These are phyloP conservation scores for Trichosanthes cucumerina DNA, from an alignment of 306 rosid species.

Conservation along the genomic window DNA sequence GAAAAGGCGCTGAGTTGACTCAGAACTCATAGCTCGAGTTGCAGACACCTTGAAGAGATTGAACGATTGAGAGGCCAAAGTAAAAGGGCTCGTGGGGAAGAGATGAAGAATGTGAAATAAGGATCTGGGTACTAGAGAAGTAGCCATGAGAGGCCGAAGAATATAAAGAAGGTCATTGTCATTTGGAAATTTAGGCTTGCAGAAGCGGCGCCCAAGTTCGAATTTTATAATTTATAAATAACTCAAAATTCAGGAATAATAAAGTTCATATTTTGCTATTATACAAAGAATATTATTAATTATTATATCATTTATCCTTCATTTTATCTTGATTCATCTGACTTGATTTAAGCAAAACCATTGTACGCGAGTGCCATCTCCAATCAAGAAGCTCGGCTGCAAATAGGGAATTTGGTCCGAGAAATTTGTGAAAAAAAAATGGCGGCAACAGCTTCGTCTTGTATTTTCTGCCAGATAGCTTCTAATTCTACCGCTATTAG, in stretches of 20 bases:
- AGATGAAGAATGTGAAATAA: conserved; percentile 16
- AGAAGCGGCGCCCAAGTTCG: neutral
- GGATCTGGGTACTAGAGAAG: conserved; percentile 24
- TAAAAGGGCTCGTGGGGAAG: conserved; percentile 6
- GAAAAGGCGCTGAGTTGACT: conserved; percentile 40
- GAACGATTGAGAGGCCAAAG: neutral
- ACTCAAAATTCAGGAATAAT: neutral
- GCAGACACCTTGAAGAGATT: conserved; percentile 3
- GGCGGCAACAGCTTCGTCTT: conserved; percentile 34
- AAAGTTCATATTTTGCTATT: neutral
- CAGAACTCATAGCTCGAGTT: conserved; percentile 49
- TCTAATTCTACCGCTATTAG: conserved; percentile 26
- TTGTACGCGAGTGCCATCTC: neutral
- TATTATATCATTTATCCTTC: neutral
- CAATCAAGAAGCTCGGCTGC: neutral
- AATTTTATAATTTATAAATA: neutral
- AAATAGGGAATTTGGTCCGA: neutral
- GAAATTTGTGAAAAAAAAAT: conserved; percentile 20
- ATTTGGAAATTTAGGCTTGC: neutral
- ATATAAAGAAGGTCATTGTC: neutral
- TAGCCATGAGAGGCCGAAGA: neutral
- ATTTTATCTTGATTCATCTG: neutral
- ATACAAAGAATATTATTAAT: neutral
- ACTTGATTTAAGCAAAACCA: neutral
- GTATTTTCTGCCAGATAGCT: conserved; percentile 47